These are phyloP conservation scores for Haberlea rhodopensis DNA, from an alignment of 257 asterid genomes.

Conservation along the genomic window DNA sequence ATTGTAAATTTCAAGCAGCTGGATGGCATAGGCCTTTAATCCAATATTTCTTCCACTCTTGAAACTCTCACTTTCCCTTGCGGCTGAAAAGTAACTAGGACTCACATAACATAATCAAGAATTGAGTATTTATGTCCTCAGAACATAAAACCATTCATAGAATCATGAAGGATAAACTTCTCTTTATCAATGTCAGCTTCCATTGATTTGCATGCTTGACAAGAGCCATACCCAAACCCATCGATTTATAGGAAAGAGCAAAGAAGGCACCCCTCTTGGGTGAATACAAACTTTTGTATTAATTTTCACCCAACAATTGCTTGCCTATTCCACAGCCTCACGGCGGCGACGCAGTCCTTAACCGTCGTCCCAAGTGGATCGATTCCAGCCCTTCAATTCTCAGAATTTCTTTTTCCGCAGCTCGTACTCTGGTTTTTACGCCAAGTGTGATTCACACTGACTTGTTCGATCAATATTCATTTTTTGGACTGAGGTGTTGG, in stretches of 20 bases:
- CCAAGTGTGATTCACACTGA: too few species aligned
- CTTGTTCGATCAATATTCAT: too few species aligned
- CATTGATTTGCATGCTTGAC: conserved; percentile 58
- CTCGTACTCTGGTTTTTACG: too few species aligned
- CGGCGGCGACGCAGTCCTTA: too few species aligned
- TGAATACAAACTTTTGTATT: conserved; percentile 78
- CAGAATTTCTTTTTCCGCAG: too few species aligned
- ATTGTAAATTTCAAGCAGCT: conserved; percentile 60
- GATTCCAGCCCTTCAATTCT: too few species aligned
- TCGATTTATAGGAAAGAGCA: conserved; percentile 43
- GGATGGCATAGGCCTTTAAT: conserved; percentile 66
- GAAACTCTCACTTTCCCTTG: too few species aligned
- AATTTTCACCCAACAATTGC: conserved; percentile 59
- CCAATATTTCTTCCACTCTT: too few species aligned
- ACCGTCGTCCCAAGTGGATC: too few species aligned
- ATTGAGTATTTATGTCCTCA: conserved; percentile 56
- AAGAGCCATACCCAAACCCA: conserved; percentile 84
- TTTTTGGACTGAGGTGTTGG: too few species aligned
- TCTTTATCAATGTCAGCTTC: conserved; percentile 44
- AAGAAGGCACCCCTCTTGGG: conserved; percentile 91
- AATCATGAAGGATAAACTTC: conserved; percentile 40
- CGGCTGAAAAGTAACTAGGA: conserved; percentile 56
- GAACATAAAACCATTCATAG: conserved; percentile 50
- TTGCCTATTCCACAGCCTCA: too few species aligned
- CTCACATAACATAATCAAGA: conserved; percentile 69